Base-by-base conservation (phyloP, 2,329 filamentous ascomycete genomes). In the Xylaria digitata region DNA sequence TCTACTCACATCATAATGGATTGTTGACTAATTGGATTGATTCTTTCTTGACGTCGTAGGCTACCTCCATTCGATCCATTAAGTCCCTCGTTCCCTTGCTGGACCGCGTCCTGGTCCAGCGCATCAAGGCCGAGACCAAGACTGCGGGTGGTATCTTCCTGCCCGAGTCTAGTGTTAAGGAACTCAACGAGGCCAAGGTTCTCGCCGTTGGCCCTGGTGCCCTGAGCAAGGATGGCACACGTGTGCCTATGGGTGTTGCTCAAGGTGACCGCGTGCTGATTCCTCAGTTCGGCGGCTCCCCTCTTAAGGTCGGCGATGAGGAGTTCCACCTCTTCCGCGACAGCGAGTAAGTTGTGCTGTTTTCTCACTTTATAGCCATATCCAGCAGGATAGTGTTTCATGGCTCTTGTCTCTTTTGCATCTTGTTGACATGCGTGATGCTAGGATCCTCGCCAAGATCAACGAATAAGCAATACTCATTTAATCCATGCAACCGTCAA, bases 51-150 rank as follows among this genome's bases (percentile, higher is more conserved):
- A 45, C 49, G n/a, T 57, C 45, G 19, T 68, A 90, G 88, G 82
- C 88, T 75, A 90, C 88, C 79, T 88, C 94, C 73, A 89, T 98
- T 85, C 96, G 95, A 82, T 96, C 92, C 81, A 94, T 99, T 89
- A 96, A 95, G 84, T 90, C 90, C 78, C 94, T 99, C 77, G 92
- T 91, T 67, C 96, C 96, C 71, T 94, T 99, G 75, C 90, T 99
- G 83, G 96, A 99, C 89, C 95, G 96, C 77, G 94, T 99, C 75
- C 91, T 99, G 72, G 93, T 99, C 75, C 96, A 99, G 90, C 93
- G 96, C 83, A 84, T 97, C 85, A 98, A 98, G 87, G 92, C 95
- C 78, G 95, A 98, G 84, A 83, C 94, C 80, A 97, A 97, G 88
- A 99, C 96, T 56, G 94, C 96, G 76, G 90, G 90, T 78, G 96